Percentiles rank a stretch among this genome's conserved stretches.
Conservation (phyloP, 192 early-diverging fungal species). For the Entomortierella parvispora region DNA sequence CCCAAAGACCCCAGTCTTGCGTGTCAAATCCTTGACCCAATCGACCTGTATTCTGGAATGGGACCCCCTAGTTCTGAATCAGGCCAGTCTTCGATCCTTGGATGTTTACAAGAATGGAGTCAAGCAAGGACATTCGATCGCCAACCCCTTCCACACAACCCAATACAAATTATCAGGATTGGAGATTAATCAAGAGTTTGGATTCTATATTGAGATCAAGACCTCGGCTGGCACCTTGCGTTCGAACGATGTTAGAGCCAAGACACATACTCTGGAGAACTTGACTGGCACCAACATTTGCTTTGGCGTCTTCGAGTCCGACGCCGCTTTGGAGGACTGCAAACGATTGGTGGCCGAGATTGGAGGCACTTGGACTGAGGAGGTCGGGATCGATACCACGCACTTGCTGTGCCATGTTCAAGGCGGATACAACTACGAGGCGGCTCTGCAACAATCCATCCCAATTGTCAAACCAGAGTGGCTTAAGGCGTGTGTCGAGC, state of each 20-base stretch:
- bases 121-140: slow-evolving; percentile 73
- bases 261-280: slow-evolving; percentile 95
- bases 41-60: slow-evolving; percentile 92
- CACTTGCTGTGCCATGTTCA: slow-evolving; percentile 90
- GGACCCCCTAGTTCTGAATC: slow-evolving; percentile 87
- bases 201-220: slow-evolving; percentile 88
- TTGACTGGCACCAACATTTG: slow-evolving; percentile 96
- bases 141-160: slow-evolving; percentile 54
- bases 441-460: slow-evolving; percentile 89
- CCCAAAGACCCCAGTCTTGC: slow-evolving; percentile 84
- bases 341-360: slow-evolving; percentile 82
- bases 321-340: slow-evolving; percentile 66
- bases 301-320: slow-evolving; percentile 90
- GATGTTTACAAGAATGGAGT: slow-evolving; percentile 93
- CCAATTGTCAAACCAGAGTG: slow-evolving; percentile 97
- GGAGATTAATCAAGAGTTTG: slow-evolving; percentile 91
- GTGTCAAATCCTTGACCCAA: slow-evolving; percentile 80
- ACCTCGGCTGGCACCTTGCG: slow-evolving; percentile 90
- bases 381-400: slow-evolving; percentile 88
- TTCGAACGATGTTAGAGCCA: slow-evolving; percentile 79
- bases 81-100: slow-evolving; percentile 84
- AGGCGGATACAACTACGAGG: slow-evolving; percentile 87
- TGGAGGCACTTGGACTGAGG: slow-evolving; percentile 88
- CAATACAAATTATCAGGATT: slow-evolving; percentile 88
- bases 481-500: slow-evolving; percentile 89